Conservation (phyloP, 2,329 filamentous ascomycete species). For the Fonsecaea monophora region DNA sequence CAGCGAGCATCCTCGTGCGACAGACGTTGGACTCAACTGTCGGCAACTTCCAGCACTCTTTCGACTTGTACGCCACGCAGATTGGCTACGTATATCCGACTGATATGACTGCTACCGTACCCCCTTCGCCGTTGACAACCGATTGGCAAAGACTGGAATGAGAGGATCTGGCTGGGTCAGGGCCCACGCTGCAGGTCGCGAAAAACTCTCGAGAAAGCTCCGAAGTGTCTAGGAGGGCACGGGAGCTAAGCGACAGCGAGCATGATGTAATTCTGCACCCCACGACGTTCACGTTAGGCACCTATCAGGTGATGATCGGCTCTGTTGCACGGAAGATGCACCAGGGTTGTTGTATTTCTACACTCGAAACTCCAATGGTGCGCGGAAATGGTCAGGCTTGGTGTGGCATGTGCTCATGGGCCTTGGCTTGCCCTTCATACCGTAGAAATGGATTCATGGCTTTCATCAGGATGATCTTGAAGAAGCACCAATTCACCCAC, state of each 20-base stretch:
- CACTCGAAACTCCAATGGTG: not conserved
- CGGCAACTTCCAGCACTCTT: not conserved
- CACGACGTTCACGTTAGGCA: not conserved
- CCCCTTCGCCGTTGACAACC: not conserved
- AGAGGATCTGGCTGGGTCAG: not conserved
- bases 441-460: not conserved
- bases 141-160: not conserved
- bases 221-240: not conserved
- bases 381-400: not conserved
- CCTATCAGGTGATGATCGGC: not conserved
- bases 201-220: not conserved
- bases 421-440: not conserved
- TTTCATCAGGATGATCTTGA: not conserved
- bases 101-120: not conserved
- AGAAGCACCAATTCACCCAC: not conserved
- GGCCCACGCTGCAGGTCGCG: not conserved
- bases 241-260: not conserved
- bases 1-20: not conserved
- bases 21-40: not conserved
- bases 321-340: not conserved
- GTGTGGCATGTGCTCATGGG: constrained; percentile 1
- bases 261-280: constrained; percentile 7
- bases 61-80: not conserved
- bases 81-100: not conserved
- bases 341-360: not conserved